These are phyloP conservation scores for Entamoeba moshkovskii DNA, from an alignment of 208 protist species.

Conservation along the genomic window DNA sequence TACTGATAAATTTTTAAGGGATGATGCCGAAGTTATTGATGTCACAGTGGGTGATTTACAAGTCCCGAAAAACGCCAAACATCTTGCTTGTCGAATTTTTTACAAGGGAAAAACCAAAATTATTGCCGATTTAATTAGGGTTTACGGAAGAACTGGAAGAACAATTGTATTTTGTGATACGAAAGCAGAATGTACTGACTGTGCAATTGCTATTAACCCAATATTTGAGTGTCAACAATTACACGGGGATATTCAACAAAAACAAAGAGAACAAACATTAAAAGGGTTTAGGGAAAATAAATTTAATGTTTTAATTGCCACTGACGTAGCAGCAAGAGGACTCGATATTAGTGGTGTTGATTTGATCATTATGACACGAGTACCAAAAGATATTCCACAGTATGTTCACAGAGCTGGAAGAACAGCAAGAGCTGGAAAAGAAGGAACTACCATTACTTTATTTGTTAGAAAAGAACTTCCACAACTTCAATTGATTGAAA, in stretches of 20 bases:
- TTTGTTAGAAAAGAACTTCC: not conserved
- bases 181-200: not conserved
- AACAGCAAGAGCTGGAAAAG: slow-evolving; percentile 62
- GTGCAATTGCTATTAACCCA: not conserved
- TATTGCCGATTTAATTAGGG: not conserved
- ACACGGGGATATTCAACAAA: not conserved
- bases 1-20: not conserved
- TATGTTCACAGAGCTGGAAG: slow-evolving; percentile 82
- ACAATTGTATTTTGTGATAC: not conserved
- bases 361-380: slow-evolving; percentile 71
- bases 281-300: not conserved
- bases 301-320: slow-evolving; percentile 44
- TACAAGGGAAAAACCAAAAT: not conserved
- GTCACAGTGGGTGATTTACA: not conserved
- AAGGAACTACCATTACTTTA: not conserved
- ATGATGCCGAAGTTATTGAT: not conserved
- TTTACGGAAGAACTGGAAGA: not conserved
- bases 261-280: not conserved
- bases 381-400: slow-evolving; percentile 65
- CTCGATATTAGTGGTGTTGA: slow-evolving; percentile 75
- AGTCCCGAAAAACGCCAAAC: not conserved
- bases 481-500: not conserved
- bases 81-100: too few relatives aligned
- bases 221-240: not conserved
- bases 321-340: slow-evolving; percentile 51